Conservation (phyloP, 208 protist species). For the Crithidia bombi region DNA sequence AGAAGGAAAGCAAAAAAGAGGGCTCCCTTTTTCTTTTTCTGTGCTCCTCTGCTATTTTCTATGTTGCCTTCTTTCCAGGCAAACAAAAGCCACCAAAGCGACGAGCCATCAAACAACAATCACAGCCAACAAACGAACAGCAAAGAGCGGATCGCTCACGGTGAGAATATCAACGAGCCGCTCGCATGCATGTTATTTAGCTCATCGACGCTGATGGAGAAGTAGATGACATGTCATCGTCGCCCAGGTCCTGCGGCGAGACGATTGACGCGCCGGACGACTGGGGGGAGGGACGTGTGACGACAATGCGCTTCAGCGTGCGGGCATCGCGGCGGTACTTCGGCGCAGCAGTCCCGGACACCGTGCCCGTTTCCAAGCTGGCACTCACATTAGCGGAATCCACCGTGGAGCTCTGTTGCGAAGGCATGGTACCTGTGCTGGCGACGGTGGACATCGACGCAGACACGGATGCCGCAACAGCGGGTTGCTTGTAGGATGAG, state of each 20-base stretch:
- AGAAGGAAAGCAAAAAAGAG: no score
- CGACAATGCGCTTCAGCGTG: slow-evolving; percentile 29
- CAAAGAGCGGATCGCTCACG: no score
- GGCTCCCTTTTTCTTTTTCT: no score
- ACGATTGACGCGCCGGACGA: slow-evolving; percentile 11
- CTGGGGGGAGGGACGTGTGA: slow-evolving; percentile 17
- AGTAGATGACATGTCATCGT: background rate
- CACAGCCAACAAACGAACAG: no score
- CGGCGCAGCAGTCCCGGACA: background rate
- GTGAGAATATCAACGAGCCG: no score
- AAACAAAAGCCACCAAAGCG: no score
- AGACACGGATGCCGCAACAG: background rate
- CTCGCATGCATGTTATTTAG: no score
- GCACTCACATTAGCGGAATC: background rate
- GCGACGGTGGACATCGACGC: background rate
- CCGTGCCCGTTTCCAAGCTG: background rate
- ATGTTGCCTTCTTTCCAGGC: no score
- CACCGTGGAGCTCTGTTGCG: background rate
- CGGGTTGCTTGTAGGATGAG: background rate
- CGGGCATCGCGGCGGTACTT: slow-evolving; percentile 31
- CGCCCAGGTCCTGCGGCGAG: slow-evolving; percentile 12
- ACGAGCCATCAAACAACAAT: no score
- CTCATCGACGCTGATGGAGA: background rate
- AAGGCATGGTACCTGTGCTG: background rate
- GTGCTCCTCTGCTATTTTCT: no score